These are phyloP conservation scores for Aspergillus sp. DNA, from an alignment of 2,329 filamentous ascomycete genomes.

Conservation along the genomic window DNA sequence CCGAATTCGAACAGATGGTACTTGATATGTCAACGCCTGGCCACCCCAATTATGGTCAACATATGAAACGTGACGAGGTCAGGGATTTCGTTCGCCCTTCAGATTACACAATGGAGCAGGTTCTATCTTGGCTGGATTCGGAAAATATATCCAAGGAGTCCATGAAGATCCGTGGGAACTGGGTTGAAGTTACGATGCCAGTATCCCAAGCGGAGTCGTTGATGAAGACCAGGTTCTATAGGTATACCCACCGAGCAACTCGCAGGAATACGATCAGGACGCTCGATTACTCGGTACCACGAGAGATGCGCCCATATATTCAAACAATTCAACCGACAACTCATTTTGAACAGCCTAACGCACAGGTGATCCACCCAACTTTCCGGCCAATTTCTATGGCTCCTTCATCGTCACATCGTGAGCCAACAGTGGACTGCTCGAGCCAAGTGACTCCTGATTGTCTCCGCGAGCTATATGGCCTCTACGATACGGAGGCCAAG, in stretches of 20 bases:
- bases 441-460: conserved; percentile 49
- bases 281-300: conserved; percentile 62
- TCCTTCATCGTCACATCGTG: conserved; percentile 4
- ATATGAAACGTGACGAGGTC: conserved; percentile 62
- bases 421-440: conserved; percentile 37
- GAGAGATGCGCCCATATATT: conserved; percentile 54
- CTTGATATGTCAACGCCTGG: conserved; percentile 63
- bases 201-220: conserved; percentile 52
- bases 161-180: conserved; percentile 57
- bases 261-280: conserved; percentile 53
- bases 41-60: conserved; percentile 59
- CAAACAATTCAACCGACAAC: conserved; percentile 67
- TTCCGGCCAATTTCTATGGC: conserved; percentile 15
- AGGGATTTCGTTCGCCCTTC: conserved; percentile 55
- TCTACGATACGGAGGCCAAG: conserved; percentile 31
- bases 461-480: conserved; percentile 51
- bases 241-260: conserved; percentile 51
- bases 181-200: conserved; percentile 56
- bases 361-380: conserved; percentile 41
- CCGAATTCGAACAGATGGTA: conserved; percentile 58
- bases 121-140: conserved; percentile 57
- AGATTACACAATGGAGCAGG: conserved; percentile 47
- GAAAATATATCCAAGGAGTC: conserved; percentile 48
- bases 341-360: conserved; percentile 54
- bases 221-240: conserved; percentile 58